Conservation (phyloP, 768 basidiomycete species). For the Termitomyces bulborhizus region DNA sequence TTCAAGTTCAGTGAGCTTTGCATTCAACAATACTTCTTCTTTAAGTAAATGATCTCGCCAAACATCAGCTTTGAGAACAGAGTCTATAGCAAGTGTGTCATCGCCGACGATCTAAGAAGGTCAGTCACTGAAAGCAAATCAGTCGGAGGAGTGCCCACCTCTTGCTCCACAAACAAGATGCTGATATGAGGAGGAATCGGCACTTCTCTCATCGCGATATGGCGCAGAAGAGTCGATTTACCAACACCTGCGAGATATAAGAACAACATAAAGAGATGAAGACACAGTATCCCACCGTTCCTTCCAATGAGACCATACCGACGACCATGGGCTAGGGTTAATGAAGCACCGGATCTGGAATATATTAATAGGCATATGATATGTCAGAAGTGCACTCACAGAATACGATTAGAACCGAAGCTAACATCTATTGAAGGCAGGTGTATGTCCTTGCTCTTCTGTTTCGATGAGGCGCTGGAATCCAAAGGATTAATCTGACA, state of each 20-base stretch:
- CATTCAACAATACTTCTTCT: constrained; percentile 76
- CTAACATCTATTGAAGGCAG: constrained; percentile 93
- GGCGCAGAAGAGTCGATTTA: constrained; percentile 92
- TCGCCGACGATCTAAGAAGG: constrained; percentile 76
- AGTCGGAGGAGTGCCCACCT: constrained; percentile 39
- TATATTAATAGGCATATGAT: neutral
- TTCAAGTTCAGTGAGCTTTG: constrained; percentile 66
- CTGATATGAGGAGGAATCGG: constrained; percentile 93
- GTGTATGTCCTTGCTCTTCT: constrained; percentile 97
- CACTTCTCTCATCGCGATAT: constrained; percentile 93
- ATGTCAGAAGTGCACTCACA: constrained; percentile 37
- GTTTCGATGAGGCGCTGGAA: constrained; percentile 67
- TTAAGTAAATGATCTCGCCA: constrained; percentile 91
- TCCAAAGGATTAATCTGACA: constrained; percentile 87
- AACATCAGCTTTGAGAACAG: constrained; percentile 98
- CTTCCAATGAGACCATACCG: constrained; percentile 91
- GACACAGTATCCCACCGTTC: constrained; percentile 45
- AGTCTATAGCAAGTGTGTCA: constrained; percentile 86
- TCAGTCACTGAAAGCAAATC: neutral
- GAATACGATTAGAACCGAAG: constrained; percentile 91
- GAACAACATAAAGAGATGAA: neutral
- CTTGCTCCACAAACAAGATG: constrained; percentile 97
- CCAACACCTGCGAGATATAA: constrained; percentile 60
- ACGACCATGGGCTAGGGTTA: constrained; percentile 85
- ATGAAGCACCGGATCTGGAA: constrained; percentile 70